phyloP scores from a whole-genome alignment of 768 basidiomycete genomes.

The Suillus subalutaceus region DNA sequence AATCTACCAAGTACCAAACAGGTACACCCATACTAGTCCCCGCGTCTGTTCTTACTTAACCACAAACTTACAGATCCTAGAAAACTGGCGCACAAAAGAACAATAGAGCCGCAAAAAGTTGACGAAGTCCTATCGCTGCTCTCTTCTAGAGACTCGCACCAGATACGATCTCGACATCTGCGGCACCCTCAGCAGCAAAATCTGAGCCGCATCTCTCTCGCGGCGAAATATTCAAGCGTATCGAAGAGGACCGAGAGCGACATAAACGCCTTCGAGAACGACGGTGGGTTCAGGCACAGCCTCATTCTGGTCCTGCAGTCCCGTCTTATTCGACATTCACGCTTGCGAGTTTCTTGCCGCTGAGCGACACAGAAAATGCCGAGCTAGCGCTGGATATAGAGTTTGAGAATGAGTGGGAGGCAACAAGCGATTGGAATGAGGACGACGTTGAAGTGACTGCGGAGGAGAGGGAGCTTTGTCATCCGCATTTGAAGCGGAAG shows the following conservation, averaged over 20 bases:
- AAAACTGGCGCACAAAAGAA: conserved; percentile 86
- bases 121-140: conserved; percentile 68
- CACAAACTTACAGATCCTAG: conserved; percentile 65
- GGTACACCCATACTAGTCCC: conserved; percentile 44
- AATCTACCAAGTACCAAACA: conserved; percentile 89
- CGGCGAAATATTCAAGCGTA: conserved; percentile 78
- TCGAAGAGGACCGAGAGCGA: conserved; percentile 91
- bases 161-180: conserved; percentile 17
- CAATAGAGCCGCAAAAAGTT: conserved; percentile 77
- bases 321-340: conserved; percentile 18
- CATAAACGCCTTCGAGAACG: conserved; percentile 91
- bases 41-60: background rate
- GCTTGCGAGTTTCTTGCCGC: conserved; percentile 27
- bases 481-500: conserved; percentile 40
- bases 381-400: conserved; percentile 76
- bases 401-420: conserved; percentile 90
- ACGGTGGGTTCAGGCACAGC: conserved; percentile 85
- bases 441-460: conserved; percentile 77
- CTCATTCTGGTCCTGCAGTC: conserved; percentile 37
- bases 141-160: conserved; percentile 45
- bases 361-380: conserved; percentile 46
- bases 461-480: conserved; percentile 75
- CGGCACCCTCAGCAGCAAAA: conserved; percentile 25
- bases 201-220: conserved; percentile 47
- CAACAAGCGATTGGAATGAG: conserved; percentile 90